Evolutionary conservation across 768 basidiomycete genomes (phyloP).

Genomic region (Lactifluus pinguis): DNA sequence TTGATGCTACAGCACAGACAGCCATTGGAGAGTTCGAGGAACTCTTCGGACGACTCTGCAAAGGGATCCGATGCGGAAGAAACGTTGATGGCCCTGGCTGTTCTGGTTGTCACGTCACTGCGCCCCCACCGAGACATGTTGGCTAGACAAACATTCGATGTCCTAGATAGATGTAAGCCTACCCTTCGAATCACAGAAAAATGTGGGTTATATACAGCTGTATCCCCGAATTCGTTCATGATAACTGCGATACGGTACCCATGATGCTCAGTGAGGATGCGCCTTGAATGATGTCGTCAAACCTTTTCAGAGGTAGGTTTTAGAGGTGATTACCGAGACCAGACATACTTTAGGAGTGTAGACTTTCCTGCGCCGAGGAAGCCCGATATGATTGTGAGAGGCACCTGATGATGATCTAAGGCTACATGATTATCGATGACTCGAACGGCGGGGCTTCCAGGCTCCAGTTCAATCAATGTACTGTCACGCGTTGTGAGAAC

Average conservation of each 20-base stretch:
- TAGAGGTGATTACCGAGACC: neutral
- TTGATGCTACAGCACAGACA: constrained; percentile 99
- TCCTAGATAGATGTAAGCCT: constrained; percentile 42
- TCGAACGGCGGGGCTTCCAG: neutral
- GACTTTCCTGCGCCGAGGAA: constrained; percentile 95
- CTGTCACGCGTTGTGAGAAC: neutral
- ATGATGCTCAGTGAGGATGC: constrained; percentile 88
- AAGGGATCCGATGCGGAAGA: constrained; percentile 54
- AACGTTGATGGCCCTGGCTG: constrained; percentile 83
- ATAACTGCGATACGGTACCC: constrained; percentile 96
- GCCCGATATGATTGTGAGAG: constrained; percentile 90
- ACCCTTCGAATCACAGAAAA: neutral
- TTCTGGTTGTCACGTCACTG: neutral
- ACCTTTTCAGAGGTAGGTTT: neutral
- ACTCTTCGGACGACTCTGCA: constrained; percentile 65
- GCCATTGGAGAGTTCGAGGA: constrained; percentile 90
- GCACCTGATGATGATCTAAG: constrained; percentile 41
- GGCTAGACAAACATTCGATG: constrained; percentile 64
- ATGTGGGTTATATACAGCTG: constrained; percentile 51
- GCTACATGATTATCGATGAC: neutral
- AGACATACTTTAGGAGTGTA: constrained; percentile 71
- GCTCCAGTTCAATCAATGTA: neutral
- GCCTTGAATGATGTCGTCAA: constrained; percentile 32
- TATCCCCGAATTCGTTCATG: constrained; percentile 98
- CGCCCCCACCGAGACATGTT: neutral